Evolutionary conservation across 768 basidiomycete genomes (phyloP), one percentile per base, ranked within the genome.

Genomic region (Boletus tylopilopsis): DNA sequence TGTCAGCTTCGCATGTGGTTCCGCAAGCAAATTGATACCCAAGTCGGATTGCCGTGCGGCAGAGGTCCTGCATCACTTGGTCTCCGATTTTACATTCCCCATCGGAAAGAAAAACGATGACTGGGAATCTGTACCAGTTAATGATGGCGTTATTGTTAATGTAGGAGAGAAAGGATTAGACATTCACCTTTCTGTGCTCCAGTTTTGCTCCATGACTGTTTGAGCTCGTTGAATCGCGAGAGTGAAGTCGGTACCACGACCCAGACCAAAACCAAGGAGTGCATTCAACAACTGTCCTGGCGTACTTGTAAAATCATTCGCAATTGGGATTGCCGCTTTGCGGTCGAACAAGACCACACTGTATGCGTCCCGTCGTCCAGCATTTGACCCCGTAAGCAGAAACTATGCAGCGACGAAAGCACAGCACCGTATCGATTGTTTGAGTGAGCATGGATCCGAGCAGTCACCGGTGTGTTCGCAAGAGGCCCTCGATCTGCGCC

Each of bases 391-490:
- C 2, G 55, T 25, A 50, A 73, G 42, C 82, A 85, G 59, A 84
- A 84, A 15, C 68, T 66, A 46, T 80, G 60, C 9, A 84, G 55
- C 0, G 82, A 75, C 0, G 80, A 78, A 32, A 76, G 77, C 0
- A 82, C 83, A 1, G 82, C 80, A 1, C 82, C 82, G 16, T 82
- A 71, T 25, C 82, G 66, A 53, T 84, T 77, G 49, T 79, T 61
- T 33, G 68, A 64, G 0, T 45, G 54, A 12, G 58, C 59, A 6
- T 55, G 46, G 36, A 82, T 80, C 29, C 57, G 58, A 18, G 61
- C 51, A 4, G 73, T 68, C 5, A 49, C 67, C 0, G 79, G 77
- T 3, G 76, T 74, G 37, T 72, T 67, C 0, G 60, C 55, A 5
- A 82, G 68, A 0, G 82, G 82, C 2, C 39, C 61, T 32, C 69